phyloP scores from a whole-genome alignment of 2,329 filamentous ascomycete species.

The Colletotrichum sp. region DNA sequence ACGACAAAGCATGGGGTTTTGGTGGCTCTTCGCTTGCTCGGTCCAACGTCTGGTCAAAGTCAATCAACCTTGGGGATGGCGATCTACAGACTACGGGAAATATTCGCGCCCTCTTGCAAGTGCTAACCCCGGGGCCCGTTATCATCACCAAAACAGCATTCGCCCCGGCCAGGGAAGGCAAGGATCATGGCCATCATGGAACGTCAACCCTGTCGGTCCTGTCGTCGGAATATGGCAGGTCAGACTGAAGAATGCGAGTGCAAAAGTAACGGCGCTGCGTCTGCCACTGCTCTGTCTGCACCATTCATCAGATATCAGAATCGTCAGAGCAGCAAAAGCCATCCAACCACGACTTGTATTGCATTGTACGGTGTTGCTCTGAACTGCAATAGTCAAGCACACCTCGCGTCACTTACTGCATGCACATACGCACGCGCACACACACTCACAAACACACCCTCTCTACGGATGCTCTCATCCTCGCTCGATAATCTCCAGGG shows the following conservation, averaged over 20 bases:
- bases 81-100: slow-evolving; percentile 21
- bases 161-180: slow-evolving; percentile 18
- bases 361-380: not conserved
- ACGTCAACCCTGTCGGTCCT: slow-evolving; percentile 21
- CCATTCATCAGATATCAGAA: slow-evolving; percentile 22
- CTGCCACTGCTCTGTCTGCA: slow-evolving; percentile 3
- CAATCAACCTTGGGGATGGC: slow-evolving; percentile 7
- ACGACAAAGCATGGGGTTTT: slow-evolving; percentile 10
- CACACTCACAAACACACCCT: not conserved
- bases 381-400: slow-evolving; percentile 3
- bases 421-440: not conserved
- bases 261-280: slow-evolving; percentile 11
- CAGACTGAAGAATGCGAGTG: slow-evolving; percentile 20
- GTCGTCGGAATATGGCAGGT: slow-evolving; percentile 22
- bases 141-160: slow-evolving; percentile 20
- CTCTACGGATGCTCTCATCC: not conserved
- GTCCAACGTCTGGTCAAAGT: slow-evolving; percentile 7
- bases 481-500: not conserved
- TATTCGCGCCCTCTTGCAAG: slow-evolving; percentile 15
- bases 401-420: slow-evolving; percentile 1
- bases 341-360: not conserved
- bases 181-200: slow-evolving; percentile 20
- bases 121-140: slow-evolving; percentile 12
- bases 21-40: slow-evolving; percentile 13
- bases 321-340: not conserved